Conservation (phyloP, 345 rosid species). For the Eucalyptus curtisii region DNA sequence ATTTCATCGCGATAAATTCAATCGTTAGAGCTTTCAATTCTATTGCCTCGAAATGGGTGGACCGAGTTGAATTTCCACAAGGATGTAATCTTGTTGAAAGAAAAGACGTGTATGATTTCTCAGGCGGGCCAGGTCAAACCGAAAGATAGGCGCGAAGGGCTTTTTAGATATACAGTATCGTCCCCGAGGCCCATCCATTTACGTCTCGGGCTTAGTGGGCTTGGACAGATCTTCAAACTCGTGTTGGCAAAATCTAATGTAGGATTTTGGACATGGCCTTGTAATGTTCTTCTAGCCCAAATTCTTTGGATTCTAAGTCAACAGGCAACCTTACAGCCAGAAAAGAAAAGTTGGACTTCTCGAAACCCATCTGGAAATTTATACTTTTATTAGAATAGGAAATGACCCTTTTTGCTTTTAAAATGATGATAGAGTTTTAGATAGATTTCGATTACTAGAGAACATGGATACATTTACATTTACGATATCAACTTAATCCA, state of each 20-base stretch:
- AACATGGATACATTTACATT: background rate
- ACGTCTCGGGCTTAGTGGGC: background rate
- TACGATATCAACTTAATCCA: background rate
- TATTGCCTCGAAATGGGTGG: background rate
- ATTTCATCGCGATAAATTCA: background rate
- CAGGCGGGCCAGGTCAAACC: background rate
- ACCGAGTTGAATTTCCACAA: background rate
- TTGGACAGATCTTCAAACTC: background rate
- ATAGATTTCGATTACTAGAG: background rate
- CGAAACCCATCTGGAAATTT: background rate
- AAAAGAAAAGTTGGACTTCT: too few relatives aligned
- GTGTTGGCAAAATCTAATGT: background rate
- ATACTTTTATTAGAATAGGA: background rate
- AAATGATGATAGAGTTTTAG: background rate
- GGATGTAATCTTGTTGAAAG: background rate
- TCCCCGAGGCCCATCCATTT: background rate
- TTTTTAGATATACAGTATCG: background rate
- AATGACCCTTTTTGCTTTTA: background rate
- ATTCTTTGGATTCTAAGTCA: background rate
- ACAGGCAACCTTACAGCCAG: too few relatives aligned
- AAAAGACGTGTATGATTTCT: background rate
- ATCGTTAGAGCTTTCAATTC: background rate
- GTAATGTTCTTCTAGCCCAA: background rate
- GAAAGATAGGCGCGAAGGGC: background rate
- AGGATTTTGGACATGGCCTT: background rate